Evolutionary conservation across 331 rosid species (phyloP).

Genomic region (Pyracantha coccinea): DNA sequence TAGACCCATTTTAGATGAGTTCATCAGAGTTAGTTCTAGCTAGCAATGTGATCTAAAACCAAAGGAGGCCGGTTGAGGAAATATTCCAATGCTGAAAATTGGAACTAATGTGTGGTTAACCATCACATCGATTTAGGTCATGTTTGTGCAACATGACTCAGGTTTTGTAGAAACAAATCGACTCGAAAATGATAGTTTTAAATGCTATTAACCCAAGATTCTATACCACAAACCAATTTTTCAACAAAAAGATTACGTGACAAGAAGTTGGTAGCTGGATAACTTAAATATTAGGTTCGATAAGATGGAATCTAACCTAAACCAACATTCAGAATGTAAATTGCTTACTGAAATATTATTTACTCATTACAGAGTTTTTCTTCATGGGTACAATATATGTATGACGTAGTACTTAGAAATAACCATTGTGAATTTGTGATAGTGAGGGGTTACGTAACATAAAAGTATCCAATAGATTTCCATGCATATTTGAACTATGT

Average conservation of each 20-base stretch:
- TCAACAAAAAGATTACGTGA: background rate
- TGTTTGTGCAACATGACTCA: background rate
- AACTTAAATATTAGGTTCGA: background rate
- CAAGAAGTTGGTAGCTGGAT: background rate
- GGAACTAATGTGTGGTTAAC: background rate
- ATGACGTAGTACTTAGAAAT: background rate
- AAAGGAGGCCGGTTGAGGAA: background rate
- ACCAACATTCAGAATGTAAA: background rate
- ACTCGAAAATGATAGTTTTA: conserved; percentile 10
- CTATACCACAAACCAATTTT: background rate
- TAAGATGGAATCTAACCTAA: background rate
- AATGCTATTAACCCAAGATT: background rate
- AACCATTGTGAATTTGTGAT: background rate
- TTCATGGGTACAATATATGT: background rate
- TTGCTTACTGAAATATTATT: background rate
- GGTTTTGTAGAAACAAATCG: background rate
- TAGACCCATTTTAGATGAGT: background rate
- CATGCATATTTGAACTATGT: background rate
- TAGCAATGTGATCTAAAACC: background rate
- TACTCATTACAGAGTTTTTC: background rate
- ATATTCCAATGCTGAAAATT: background rate
- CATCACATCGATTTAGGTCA: conserved; percentile 22
- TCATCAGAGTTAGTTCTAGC: background rate
- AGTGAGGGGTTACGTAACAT: background rate
- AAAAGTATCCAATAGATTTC: background rate